Conservation (phyloP, 345 rosid genomes). For the Eutrema heterophyllum region DNA sequence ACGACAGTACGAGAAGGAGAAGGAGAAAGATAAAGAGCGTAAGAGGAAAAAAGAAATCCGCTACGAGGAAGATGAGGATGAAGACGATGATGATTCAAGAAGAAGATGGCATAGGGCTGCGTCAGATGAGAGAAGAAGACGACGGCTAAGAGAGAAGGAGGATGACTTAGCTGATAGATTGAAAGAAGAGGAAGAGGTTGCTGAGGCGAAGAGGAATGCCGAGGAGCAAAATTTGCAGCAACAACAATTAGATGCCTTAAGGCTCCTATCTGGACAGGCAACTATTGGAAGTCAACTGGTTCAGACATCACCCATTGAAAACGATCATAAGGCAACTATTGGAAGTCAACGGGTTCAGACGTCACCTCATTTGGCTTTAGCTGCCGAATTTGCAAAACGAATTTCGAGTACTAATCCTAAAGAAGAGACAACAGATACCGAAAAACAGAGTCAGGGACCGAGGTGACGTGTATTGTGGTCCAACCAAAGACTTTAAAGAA, state of each 20-base stretch:
- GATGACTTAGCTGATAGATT: constrained; percentile 72
- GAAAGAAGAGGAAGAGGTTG: constrained; percentile 80
- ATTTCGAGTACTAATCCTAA: constrained; percentile 60
- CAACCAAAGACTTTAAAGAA: constrained; percentile 28
- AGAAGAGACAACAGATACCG: constrained; percentile 68
- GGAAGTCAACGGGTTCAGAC: too few relatives aligned
- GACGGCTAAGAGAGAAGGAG: constrained; percentile 71
- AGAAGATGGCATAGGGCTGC: constrained; percentile 78
- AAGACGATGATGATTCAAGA: constrained; percentile 75
- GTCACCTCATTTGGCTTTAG: constrained; percentile 84
- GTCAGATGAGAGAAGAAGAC: constrained; percentile 75
- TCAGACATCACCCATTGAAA: constrained; percentile 39
- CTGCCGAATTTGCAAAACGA: constrained; percentile 91
- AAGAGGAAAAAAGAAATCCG: constrained; percentile 81
- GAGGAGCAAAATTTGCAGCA: constrained; percentile 74
- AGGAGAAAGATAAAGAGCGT: constrained; percentile 86
- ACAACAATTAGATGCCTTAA: constrained; percentile 54
- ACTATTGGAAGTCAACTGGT: constrained; percentile 42
- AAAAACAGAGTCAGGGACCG: constrained; percentile 59
- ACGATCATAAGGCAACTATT: constrained; percentile 32
- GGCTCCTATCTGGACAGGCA: constrained; percentile 46
- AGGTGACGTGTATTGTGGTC: constrained; percentile 44
- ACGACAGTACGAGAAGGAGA: constrained; percentile 92
- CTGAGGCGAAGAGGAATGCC: constrained; percentile 67
- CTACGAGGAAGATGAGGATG: constrained; percentile 72